These are phyloP conservation scores for Alternaria alternata DNA, from an alignment of 2,329 filamentous ascomycete species.

Conservation along the genomic window DNA sequence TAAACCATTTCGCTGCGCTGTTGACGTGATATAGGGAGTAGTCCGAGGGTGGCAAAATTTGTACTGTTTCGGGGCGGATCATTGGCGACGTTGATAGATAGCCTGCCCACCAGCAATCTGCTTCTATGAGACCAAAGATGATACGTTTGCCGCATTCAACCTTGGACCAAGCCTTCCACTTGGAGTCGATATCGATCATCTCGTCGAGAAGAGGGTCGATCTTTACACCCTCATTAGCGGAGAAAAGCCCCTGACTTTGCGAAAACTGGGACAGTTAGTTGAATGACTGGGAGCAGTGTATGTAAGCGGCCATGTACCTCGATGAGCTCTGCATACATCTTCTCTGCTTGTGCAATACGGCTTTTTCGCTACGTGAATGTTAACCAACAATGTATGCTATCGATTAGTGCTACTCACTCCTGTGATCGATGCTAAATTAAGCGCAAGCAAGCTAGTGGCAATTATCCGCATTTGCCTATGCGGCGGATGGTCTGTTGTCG, in stretches of 20 bases:
- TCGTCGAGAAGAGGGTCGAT: slow-evolving; percentile 54
- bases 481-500: slow-evolving; percentile 51
- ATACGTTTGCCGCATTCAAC: slow-evolving; percentile 61
- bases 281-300: neutral
- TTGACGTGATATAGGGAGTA: slow-evolving; percentile 57
- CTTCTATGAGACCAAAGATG: slow-evolving; percentile 57
- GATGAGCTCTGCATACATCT: slow-evolving; percentile 61
- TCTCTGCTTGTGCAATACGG: slow-evolving; percentile 58
- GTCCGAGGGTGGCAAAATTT: slow-evolving; percentile 57
- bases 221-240: slow-evolving; percentile 52
- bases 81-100: slow-evolving; percentile 59
- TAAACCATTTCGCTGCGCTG: slow-evolving; percentile 43
- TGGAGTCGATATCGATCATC: slow-evolving; percentile 55
- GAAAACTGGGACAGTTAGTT: slow-evolving; percentile 48
- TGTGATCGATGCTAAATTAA: slow-evolving; percentile 60
- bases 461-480: slow-evolving; percentile 57
- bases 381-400: slow-evolving; percentile 3
- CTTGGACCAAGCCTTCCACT: slow-evolving; percentile 63
- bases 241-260: slow-evolving; percentile 61
- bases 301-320: slow-evolving; percentile 40
- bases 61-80: slow-evolving; percentile 56
- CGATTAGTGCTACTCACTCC: slow-evolving; percentile 46
- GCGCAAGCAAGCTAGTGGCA: slow-evolving; percentile 58
- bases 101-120: slow-evolving; percentile 60
- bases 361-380: slow-evolving; percentile 44